Conservation (phyloP, 208 protist genomes). For the Crithidia sp. region DNA sequence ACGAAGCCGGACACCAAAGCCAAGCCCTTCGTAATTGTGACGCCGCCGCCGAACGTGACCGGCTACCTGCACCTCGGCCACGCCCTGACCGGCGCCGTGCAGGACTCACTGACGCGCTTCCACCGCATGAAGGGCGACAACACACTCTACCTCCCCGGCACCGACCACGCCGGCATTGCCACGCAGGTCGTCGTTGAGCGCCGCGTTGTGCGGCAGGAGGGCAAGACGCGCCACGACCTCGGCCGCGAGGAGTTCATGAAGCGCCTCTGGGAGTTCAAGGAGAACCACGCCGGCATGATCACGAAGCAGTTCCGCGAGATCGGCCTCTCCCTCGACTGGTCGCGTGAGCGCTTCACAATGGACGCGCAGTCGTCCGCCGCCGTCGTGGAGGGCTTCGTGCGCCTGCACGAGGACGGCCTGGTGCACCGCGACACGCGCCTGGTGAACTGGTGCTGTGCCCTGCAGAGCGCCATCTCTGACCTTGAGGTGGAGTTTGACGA, state of each 20-base stretch:
- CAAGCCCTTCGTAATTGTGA: slow-evolving; percentile 95
- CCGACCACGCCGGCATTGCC: slow-evolving; percentile 99
- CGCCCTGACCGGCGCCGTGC: slow-evolving; percentile 96
- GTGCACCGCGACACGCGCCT: slow-evolving; percentile 98
- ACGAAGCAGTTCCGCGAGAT: slow-evolving; percentile 95
- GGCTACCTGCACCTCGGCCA: slow-evolving; percentile 99
- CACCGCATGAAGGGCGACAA: slow-evolving; percentile 97
- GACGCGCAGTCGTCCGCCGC: slow-evolving; percentile 94
- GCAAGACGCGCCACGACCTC: slow-evolving; percentile 95
- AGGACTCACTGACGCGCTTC: slow-evolving; percentile 97
- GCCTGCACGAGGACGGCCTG: slow-evolving; percentile 95
- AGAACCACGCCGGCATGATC: slow-evolving; percentile 96
- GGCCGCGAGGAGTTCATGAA: slow-evolving; percentile 97
- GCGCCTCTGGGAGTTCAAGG: slow-evolving; percentile 98
- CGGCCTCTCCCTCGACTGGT: slow-evolving; percentile 99
- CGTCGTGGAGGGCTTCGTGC: slow-evolving; percentile 97
- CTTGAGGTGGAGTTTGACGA: slow-evolving; percentile 98
- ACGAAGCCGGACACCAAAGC: slow-evolving; percentile 56
- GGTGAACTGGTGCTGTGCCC: slow-evolving; percentile 99
- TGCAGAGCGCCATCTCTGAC: slow-evolving; percentile 99
- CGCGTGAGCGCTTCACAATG: slow-evolving; percentile 99
- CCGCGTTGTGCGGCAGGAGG: slow-evolving; percentile 88
- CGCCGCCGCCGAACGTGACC: slow-evolving; percentile 99
- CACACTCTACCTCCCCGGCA: slow-evolving; percentile 98
- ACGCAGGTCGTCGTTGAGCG: slow-evolving; percentile 99